phyloP scores from a whole-genome alignment of 176 grass and related monocot species.

The Typha latifolia region DNA sequence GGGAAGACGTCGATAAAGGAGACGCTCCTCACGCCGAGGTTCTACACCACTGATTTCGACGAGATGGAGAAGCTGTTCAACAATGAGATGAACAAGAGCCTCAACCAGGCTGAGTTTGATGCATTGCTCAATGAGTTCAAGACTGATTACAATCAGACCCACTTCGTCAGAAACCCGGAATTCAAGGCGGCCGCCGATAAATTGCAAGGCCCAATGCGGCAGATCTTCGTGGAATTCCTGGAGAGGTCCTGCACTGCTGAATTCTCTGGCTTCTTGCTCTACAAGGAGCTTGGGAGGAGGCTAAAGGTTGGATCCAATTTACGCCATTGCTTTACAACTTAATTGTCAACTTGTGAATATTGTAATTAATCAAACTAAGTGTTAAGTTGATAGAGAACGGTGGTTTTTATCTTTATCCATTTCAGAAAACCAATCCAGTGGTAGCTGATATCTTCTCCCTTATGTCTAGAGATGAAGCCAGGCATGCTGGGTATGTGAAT shows the following conservation, averaged over 20 bases:
- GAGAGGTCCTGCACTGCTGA: conserved; percentile 96
- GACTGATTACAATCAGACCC: conserved; percentile 99
- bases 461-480: conserved; percentile 97
- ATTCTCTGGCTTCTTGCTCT: conserved; percentile 91
- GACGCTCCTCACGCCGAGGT: conserved; percentile 72
- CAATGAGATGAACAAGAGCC: conserved; percentile 84
- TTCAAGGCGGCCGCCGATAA: conserved; percentile 95
- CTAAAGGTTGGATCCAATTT: conserved; percentile 44
- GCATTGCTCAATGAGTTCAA: conserved; percentile 96
- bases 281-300: conserved; percentile 94
- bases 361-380: no score
- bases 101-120: conserved; percentile 87
- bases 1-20: conserved; percentile 69
- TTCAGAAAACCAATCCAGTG: conserved; percentile 95
- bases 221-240: conserved; percentile 96
- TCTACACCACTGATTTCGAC: conserved; percentile 95
- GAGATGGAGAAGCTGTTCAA: conserved; percentile 99
- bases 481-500: conserved; percentile 77
- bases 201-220: conserved; percentile 61
- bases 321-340: no score
- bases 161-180: conserved; percentile 86
- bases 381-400: no score
- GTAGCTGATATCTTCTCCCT: conserved; percentile 97
- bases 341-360: no score
- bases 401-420: not conserved